A percentile compares a stretch with the other conserved stretches of the same genome.
Conservation (phyloP, 2,329 filamentous ascomycete species). For the Lecanoromycetidae sp. region DNA sequence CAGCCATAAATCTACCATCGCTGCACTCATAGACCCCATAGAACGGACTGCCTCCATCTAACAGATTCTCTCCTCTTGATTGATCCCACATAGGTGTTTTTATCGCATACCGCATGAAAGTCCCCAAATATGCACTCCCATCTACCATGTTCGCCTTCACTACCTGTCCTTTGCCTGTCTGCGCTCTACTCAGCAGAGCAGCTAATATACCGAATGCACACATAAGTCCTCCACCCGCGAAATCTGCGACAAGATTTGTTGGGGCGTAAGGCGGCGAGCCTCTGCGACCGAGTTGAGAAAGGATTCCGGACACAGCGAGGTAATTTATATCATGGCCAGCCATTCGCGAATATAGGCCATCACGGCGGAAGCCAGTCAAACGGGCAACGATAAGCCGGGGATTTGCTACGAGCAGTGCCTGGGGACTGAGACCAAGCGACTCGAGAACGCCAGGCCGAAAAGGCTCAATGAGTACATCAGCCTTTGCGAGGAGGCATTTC, state of each 20-base stretch:
- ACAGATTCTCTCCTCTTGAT: constrained; percentile 59
- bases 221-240: constrained; percentile 74
- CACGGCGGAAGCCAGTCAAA: constrained; percentile 80
- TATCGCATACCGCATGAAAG: constrained; percentile 58
- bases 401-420: constrained; percentile 53
- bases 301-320: constrained; percentile 70
- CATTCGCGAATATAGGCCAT: constrained; percentile 77
- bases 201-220: constrained; percentile 74
- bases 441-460: constrained; percentile 88
- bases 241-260: constrained; percentile 76
- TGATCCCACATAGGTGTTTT: constrained; percentile 51
- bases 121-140: constrained; percentile 65
- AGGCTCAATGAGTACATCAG: constrained; percentile 82
- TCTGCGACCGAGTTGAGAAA: constrained; percentile 61
- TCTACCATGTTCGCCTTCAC: constrained; percentile 98
- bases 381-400: constrained; percentile 67
- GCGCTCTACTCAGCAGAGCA: constrained; percentile 56
- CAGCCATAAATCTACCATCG: constrained; percentile 65
- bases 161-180: constrained; percentile 63
- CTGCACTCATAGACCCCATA: constrained; percentile 82
- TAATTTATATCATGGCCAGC: constrained; percentile 96
- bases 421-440: constrained; percentile 63
- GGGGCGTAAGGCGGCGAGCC: constrained; percentile 65
- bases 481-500: constrained; percentile 47
- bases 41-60: constrained; percentile 78